Evolutionary conservation across 1,139 yeast genomes (phyloP), one percentile per base, ranked within the genome.

Genomic region (Blastobotrys persicus): DNA sequence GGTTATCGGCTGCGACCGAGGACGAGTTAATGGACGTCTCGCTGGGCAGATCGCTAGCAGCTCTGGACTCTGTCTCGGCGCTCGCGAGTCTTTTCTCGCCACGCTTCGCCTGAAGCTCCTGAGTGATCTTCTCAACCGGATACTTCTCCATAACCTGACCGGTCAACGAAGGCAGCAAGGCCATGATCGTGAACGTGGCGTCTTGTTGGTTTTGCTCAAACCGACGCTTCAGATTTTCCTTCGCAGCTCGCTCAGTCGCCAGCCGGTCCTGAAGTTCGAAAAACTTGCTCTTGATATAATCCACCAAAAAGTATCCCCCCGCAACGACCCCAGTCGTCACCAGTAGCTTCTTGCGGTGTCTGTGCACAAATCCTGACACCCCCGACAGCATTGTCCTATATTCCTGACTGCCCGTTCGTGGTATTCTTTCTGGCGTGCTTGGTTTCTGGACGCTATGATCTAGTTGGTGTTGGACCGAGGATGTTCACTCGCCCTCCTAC

Each of bases 151-250:
- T 68, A 6, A 88, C 77, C 20, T 87, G 88, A 18, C 77, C 75
- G 3, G 84, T 76, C 50, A 91, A 73, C 13, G 88, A 88, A 0
- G 96, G 96, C 48, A 88, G 72, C 57, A 92, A 75, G 7, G 95
- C 92, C 64, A 87, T 75, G 51, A 91, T 80, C 0, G 98, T 91
- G 68, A 82, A 83, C 49, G 87, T 77, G 45, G 96, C 88, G 69
- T 92, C 98, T 60, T 84, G 85, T 63, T 91, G 98, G 17, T 96
- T 92, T 70, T 89, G 97, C 48, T 85, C 81, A 63, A 89, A 92
- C 54, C 96, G 71, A 14, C 74, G 61, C 45, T 72, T 70, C 42
- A 72, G 61, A 52, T 86, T 95, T 62, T 88, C 96, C 59, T 84
- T 81, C 47, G 89, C 84, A 52, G 84, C 80, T 50, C 85, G 78